These are phyloP conservation scores for Sphagnurus paluster DNA, from an alignment of 1,284 basidiomycete species.

Conservation along the genomic window DNA sequence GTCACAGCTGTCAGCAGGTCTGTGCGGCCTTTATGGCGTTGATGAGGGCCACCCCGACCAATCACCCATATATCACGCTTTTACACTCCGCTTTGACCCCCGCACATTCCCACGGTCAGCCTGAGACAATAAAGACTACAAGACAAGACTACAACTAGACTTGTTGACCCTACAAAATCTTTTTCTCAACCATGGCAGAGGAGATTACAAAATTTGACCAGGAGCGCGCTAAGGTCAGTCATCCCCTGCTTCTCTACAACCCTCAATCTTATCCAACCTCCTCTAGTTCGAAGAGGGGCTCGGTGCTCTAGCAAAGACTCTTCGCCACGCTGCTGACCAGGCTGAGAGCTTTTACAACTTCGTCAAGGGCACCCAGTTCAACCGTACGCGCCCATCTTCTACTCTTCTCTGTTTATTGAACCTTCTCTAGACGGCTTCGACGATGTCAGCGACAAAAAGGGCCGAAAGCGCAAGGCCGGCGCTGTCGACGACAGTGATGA, in stretches of 20 bases:
- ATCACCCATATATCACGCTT: slow-evolving; percentile 21
- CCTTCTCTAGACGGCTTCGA: slow-evolving; percentile 1
- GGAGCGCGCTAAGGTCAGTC: slow-evolving; percentile 48
- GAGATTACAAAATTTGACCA: slow-evolving; percentile 43
- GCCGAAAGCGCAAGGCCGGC: slow-evolving; percentile 54
- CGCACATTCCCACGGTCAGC: slow-evolving; percentile 32
- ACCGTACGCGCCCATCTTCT: not conserved
- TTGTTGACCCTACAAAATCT: slow-evolving; percentile 3
- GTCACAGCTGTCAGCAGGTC: slow-evolving; percentile 13
- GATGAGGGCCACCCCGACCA: slow-evolving; percentile 17
- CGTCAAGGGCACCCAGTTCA: not conserved
- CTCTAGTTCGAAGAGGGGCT: not conserved
- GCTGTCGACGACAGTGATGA: slow-evolving; percentile 40
- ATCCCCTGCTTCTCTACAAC: not conserved
- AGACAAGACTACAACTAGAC: slow-evolving; percentile 23
- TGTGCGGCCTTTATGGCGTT: slow-evolving; percentile 28
- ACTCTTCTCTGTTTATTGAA: slow-evolving; percentile 6
- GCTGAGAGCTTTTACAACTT: not conserved
- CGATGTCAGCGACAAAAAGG: slow-evolving; percentile 13
- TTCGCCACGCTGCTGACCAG: not conserved
- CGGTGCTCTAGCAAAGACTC: not conserved
- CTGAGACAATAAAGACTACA: slow-evolving; percentile 31
- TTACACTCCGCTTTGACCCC: slow-evolving; percentile 34
- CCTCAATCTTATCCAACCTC: slow-evolving; percentile 6
- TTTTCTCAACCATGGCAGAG: slow-evolving; percentile 36